Conservation (phyloP, 2,329 filamentous ascomycete genomes). For the Trichoderma sp. region DNA sequence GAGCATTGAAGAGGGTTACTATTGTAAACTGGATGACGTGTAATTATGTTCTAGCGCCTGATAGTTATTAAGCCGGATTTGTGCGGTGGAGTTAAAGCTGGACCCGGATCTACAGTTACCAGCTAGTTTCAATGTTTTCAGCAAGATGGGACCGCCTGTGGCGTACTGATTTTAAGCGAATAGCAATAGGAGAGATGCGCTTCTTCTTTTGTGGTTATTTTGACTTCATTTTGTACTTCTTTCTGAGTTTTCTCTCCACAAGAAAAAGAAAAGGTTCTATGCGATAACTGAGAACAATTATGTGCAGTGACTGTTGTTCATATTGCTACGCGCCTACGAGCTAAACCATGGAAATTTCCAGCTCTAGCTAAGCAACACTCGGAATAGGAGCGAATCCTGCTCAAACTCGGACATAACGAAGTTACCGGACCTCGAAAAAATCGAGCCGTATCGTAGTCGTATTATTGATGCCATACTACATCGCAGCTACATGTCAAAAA, state of each 20-base stretch:
- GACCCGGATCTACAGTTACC: neutral
- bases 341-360: neutral
- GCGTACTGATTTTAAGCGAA: neutral
- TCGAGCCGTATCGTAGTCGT: neutral
- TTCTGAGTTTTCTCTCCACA: accelerated
- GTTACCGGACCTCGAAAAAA: neutral
- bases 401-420: neutral
- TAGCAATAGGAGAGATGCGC: neutral
- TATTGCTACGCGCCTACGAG: neutral
- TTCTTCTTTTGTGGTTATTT: neutral
- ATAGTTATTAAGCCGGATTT: neutral
- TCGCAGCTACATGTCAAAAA: neutral
- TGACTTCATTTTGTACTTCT: neutral
- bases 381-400: neutral
- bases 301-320: neutral
- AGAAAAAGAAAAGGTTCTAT: neutral
- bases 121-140: neutral
- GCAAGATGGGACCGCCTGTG: neutral
- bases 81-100: conserved; percentile 5
- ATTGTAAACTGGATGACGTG: neutral
- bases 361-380: neutral
- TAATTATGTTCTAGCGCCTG: neutral
- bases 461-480: neutral
- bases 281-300: neutral
- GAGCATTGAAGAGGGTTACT: neutral